A percentile compares a stretch with the other conserved stretches of the same genome.
These are phyloP conservation scores for Hypsizygus marmoreus DNA, from an alignment of 768 basidiomycete species.

Conservation along the genomic window DNA sequence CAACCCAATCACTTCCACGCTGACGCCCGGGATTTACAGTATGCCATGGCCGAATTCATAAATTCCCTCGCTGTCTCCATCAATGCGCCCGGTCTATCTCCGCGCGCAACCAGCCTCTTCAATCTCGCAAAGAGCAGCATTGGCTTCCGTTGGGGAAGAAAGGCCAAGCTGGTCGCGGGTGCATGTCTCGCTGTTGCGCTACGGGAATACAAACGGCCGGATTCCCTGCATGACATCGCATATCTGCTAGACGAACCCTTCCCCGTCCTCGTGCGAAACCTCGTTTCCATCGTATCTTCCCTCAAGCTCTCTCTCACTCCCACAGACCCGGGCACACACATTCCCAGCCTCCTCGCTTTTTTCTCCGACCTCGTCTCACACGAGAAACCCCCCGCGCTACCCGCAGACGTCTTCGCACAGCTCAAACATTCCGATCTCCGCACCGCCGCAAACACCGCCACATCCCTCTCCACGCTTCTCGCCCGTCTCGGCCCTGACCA, in stretches of 20 bases:
- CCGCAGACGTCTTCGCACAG: slow-evolving; percentile 36
- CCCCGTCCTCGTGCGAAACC: slow-evolving; percentile 53
- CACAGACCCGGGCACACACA: slow-evolving; percentile 60
- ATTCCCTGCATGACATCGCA: slow-evolving; percentile 69
- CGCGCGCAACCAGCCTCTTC: slow-evolving; percentile 70
- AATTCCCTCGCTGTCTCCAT: slow-evolving; percentile 59
- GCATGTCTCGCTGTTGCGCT: slow-evolving; percentile 71
- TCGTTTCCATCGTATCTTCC: slow-evolving; percentile 50
- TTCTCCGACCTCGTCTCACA: slow-evolving; percentile 39
- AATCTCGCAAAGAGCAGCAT: slow-evolving; percentile 63
- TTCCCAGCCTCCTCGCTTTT: slow-evolving; percentile 57
- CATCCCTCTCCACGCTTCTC: slow-evolving; percentile 46
- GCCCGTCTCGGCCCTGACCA: slow-evolving; percentile 37
- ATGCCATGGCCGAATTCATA: slow-evolving; percentile 66
- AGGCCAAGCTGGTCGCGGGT: slow-evolving; percentile 67
- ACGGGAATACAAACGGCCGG: slow-evolving; percentile 69
- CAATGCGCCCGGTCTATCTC: slow-evolving; percentile 57
- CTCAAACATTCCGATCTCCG: slow-evolving; percentile 43
- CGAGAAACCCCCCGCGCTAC: slow-evolving; percentile 26
- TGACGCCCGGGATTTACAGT: slow-evolving; percentile 38
- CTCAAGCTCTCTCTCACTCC: slow-evolving; percentile 55
- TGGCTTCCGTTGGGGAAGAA: slow-evolving; percentile 72
- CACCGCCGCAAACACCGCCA: slow-evolving; percentile 45
- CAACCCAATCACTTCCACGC: slow-evolving; percentile 10
- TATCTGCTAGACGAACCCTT: slow-evolving; percentile 59